Conservation (phyloP, 2,329 filamentous ascomycete species). For the Sphaerulina populicola region DNA sequence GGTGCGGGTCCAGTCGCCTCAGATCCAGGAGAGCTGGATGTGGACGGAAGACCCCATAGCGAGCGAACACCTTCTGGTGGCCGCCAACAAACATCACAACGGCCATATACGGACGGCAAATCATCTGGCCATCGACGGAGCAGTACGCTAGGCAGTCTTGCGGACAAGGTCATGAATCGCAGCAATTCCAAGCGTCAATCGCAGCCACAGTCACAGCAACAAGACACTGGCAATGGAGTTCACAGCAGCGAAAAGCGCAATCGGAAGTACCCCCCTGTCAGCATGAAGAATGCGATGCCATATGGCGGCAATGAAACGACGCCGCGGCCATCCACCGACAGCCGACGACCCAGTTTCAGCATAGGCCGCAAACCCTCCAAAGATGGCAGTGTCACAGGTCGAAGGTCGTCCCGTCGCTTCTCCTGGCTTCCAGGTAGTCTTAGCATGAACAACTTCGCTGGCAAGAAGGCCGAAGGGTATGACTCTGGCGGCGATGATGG, state of each 20-base stretch:
- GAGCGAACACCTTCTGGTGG: constrained; percentile 41
- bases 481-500: constrained; percentile 28
- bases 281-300: constrained; percentile 68
- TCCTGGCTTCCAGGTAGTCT: constrained; percentile 45
- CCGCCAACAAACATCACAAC: constrained; percentile 44
- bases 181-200: constrained; percentile 36
- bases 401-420: constrained; percentile 42
- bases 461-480: constrained; percentile 32
- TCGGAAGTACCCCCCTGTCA: constrained; percentile 77
- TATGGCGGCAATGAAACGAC: constrained; percentile 47
- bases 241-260: constrained; percentile 49
- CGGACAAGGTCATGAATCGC: constrained; percentile 76
- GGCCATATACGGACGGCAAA: constrained; percentile 55
- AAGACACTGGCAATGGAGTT: constrained; percentile 40
- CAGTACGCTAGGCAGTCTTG: constrained; percentile 51
- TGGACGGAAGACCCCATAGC: constrained; percentile 49
- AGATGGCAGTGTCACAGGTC: constrained; percentile 23
- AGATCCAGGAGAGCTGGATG: constrained; percentile 41
- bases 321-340: constrained; percentile 42
- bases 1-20: constrained; percentile 49
- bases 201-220: constrained; percentile 29
- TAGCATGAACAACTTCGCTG: constrained; percentile 38
- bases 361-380: constrained; percentile 43
- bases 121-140: constrained; percentile 60
- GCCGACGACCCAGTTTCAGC: constrained; percentile 43